A percentile compares a stretch with the other conserved stretches of the same genome.
These are phyloP conservation scores for Coix lacrymajobi DNA, from an alignment of 176 grass and related monocot genomes.

Conservation along the genomic window DNA sequence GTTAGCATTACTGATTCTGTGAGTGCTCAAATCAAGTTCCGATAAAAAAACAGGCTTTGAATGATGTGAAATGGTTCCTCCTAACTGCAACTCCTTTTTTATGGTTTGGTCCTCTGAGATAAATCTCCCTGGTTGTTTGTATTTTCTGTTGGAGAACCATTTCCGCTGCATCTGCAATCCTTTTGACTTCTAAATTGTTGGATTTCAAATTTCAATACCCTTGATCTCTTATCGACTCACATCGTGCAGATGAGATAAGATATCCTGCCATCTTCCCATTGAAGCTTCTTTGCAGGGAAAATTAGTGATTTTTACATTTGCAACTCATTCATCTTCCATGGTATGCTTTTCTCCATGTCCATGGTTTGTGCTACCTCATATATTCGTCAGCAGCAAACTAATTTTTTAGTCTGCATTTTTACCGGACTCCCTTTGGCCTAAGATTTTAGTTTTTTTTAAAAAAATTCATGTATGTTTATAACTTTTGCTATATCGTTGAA, in stretches of 20 bases:
- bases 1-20: background rate
- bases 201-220: background rate
- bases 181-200: background rate
- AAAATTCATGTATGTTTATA: background rate
- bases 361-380: background rate
- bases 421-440: background rate
- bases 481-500: constrained; percentile 23
- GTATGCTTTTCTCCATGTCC: background rate
- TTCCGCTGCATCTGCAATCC: background rate
- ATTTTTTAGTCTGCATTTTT: constrained; percentile 1
- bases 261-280: background rate
- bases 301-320: too few species aligned
- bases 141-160: background rate
- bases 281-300: too few species aligned
- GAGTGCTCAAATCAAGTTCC: background rate
- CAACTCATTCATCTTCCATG: background rate
- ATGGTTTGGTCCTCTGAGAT: background rate
- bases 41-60: background rate
- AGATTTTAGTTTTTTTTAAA: constrained; percentile 5
- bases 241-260: background rate
- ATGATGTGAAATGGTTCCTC: background rate
- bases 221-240: background rate
- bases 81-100: background rate
- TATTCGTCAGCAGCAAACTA: background rate
- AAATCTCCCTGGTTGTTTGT: background rate